Evolutionary conservation across 768 basidiomycete species (phyloP), one percentile per base, ranked within the genome.

Genomic region (Cystofilobasidium bisporidii): DNA sequence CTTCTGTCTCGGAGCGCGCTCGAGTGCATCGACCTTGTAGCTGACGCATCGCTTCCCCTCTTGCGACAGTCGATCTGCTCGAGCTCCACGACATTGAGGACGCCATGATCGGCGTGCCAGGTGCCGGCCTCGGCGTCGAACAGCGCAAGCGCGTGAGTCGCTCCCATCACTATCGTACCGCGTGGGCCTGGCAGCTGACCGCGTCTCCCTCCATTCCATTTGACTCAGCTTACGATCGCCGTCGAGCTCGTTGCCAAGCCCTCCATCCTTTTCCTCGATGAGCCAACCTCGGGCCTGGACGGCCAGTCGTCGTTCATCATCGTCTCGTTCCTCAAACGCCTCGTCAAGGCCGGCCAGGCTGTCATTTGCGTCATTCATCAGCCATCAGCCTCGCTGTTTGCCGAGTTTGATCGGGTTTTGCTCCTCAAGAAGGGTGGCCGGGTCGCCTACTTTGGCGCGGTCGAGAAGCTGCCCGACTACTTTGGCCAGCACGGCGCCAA

Each of bases 371-470:
- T 79, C 2, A 79, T 80, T 66, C 80, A 80, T 66, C 79, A 81
- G 71, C 80, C 80, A 3, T 89, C 88, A 3, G 84, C 88, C 3
- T 81, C 90, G 24, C 79, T 94, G 2, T 93, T 94, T 77, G 87
- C 91, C 76, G 85, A 85, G 72, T 93, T 96, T 72, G 91, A 81
- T 71, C 76, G 78, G 11, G 74, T 82, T 18, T 76, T 82, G 14
- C 76, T 81, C 64, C 74, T 81, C 33, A 85, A 91, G 72, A 80
- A 81, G 20, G 91, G 91, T 1, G 91, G 91, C 10, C 85, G 89
- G 75, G 91, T 90, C 0, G 88, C 92, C n/a, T 94, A 93, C 81
- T 93, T 89, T 73, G 91, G 91, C 50, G 87, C 88, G 69, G 89
- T 93, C 60, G 91, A 90, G 55, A 75, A 80, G 50, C 79, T 93